A percentile compares a stretch with the other conserved stretches of the same genome.
phyloP scores from a whole-genome alignment of 1,139 yeast genomes.

The Taphrina communis region DNA sequence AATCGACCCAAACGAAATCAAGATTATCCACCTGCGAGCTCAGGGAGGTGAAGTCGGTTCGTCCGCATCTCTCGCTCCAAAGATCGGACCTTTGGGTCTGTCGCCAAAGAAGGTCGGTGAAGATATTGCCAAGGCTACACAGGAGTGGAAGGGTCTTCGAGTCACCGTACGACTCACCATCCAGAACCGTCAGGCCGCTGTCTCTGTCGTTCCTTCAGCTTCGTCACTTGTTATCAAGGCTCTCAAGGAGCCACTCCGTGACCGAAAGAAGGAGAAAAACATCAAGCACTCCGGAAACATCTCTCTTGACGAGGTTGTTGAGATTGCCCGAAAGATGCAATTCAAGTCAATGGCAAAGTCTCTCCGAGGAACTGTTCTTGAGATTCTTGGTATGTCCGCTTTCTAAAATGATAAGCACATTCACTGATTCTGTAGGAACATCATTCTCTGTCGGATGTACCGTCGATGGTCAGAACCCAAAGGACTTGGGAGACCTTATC shows the following conservation, averaged over 20 bases:
- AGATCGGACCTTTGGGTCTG: conserved; percentile 99
- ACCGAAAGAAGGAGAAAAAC: conserved; percentile 99
- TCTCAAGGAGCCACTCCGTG: conserved; percentile 99
- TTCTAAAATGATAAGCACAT: conserved; percentile 66
- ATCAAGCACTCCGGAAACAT: conserved; percentile 99
- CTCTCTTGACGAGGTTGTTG: conserved; percentile 94
- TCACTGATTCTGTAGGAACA: conserved; percentile 29
- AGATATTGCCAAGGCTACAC: conserved; percentile 99
- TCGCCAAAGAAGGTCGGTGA: conserved; percentile 99
- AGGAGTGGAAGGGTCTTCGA: conserved; percentile 87
- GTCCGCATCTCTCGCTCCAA: conserved; percentile 99
- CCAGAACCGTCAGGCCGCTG: conserved; percentile 99
- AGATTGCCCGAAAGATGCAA: conserved; percentile 97
- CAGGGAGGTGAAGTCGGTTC: conserved; percentile 99
- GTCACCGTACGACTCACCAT: conserved; percentile 98
- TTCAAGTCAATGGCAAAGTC: conserved; percentile 98
- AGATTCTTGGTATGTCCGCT: conserved; percentile 74
- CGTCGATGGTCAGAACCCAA: conserved; percentile 99
- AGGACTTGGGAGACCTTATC: conserved; percentile 64
- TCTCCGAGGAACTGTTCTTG: conserved; percentile 96
- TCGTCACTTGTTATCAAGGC: conserved; percentile 99
- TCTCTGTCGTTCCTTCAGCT: conserved; percentile 99
- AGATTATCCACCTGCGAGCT: conserved; percentile 98
- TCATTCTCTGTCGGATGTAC: conserved; percentile 54
- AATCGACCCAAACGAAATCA: conserved; percentile 98